A percentile compares a stretch with the other conserved stretches of the same genome.
Conservation (phyloP, 1,284 basidiomycete species). For the Vanrija sp. region DNA sequence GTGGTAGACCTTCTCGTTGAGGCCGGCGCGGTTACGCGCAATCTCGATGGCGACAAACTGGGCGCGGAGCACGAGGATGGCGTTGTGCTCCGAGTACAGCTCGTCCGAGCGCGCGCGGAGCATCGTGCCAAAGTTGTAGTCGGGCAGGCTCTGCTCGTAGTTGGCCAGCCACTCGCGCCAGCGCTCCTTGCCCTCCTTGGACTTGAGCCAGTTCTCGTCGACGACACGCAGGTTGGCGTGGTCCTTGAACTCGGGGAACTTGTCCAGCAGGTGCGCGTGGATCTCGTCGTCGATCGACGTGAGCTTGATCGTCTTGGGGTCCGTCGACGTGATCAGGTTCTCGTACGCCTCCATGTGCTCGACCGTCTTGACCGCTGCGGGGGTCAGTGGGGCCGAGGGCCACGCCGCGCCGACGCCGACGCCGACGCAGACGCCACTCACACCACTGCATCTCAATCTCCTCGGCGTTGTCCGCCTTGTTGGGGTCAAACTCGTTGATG, state of each 20-base stretch:
- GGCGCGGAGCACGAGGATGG: constrained; percentile 75
- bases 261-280: constrained; percentile 66
- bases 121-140: constrained; percentile 96
- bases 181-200: constrained; percentile 76
- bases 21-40: constrained; percentile 81
- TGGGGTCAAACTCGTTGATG: constrained; percentile 62
- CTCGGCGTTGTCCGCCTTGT: constrained; percentile 79
- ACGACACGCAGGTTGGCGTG: constrained; percentile 64
- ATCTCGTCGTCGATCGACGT: constrained; percentile 94
- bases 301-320: constrained; percentile 69
- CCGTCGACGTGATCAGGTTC: constrained; percentile 82
- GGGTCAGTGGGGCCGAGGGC: background rate
- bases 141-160: constrained; percentile 81
- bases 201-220: constrained; percentile 96
- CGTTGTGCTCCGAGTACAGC: constrained; percentile 89
- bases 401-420: background rate
- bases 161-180: constrained; percentile 81
- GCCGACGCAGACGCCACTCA: too few relatives aligned
- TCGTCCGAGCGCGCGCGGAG: constrained; percentile 74
- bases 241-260: constrained; percentile 81
- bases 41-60: constrained; percentile 96
- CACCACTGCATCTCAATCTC: constrained; percentile 96
- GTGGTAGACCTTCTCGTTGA: constrained; percentile 86
- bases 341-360: constrained; percentile 97
- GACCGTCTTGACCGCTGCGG: constrained; percentile 83